Evolutionary conservation across 2,329 filamentous ascomycete species (phyloP).

Genomic region (Aspergillus sp.): DNA sequence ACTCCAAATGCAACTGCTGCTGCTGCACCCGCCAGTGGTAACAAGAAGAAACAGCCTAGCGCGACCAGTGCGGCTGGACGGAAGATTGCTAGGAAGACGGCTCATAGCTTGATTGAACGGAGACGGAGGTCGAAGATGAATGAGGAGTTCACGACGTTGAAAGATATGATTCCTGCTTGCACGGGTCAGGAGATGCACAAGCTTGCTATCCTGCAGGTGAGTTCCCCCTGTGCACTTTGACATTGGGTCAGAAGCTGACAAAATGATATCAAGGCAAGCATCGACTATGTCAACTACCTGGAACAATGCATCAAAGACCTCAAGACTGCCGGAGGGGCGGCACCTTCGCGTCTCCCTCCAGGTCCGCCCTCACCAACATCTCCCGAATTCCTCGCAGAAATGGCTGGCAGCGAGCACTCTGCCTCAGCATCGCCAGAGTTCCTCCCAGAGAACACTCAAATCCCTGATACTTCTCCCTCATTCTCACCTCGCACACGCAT

Average conservation of each 20-base stretch:
- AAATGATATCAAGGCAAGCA: slow-evolving; percentile 62
- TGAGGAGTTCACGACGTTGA: slow-evolving; percentile 88
- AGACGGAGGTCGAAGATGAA: slow-evolving; percentile 95
- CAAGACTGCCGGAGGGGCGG: slow-evolving; percentile 47
- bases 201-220: slow-evolving; percentile 83
- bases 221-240: too few relatives aligned
- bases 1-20: slow-evolving; percentile 7
- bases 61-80: slow-evolving; percentile 77
- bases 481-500: slow-evolving; percentile 27
- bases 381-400: slow-evolving; percentile 24
- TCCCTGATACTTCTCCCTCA: slow-evolving; percentile 23
- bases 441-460: slow-evolving; percentile 13
- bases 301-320: slow-evolving; percentile 80
- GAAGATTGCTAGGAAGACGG: slow-evolving; percentile 92
- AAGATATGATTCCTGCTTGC: slow-evolving; percentile 93
- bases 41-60: slow-evolving; percentile 71
- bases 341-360: slow-evolving; percentile 10
- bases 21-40: slow-evolving; percentile 27
- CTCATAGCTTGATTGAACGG: slow-evolving; percentile 90
- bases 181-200: slow-evolving; percentile 97
- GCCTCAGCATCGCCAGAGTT: slow-evolving; percentile 32
- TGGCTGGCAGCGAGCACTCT: slow-evolving; percentile 23
- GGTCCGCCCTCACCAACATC: slow-evolving; percentile 31
- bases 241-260: too few relatives aligned
- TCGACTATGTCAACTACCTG: slow-evolving; percentile 91